Evolutionary conservation across 805 yeast species (phyloP), one percentile per base, ranked within the genome.

Genomic region (Schwanniomyces occidentalis): DNA sequence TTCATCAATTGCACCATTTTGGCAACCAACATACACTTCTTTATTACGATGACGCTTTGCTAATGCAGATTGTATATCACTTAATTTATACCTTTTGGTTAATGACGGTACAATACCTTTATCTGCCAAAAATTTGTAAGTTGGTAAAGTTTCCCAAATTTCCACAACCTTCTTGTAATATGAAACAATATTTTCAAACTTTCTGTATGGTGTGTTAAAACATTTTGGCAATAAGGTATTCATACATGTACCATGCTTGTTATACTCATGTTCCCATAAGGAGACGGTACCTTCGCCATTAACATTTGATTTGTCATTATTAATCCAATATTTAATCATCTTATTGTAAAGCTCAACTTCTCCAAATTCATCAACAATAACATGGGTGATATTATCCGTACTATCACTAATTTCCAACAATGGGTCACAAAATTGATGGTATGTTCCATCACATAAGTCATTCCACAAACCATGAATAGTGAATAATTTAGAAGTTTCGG

Each of bases 161-260:
- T 58, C 56, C 13, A 54, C 54, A 4, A 46, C 46, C 16, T 21
- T 23, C 21, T 31, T 31, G 21, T 15, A 31, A 20, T 16, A 31
- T 83, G 73, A 80, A 18, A 85, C 89, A 32, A 71, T 70, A 37
- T 60, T 64, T 40, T 59, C 47, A 10, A 54, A 35, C 16, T 52
- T 48, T 38, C 54, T 56, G 14, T 43, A 35, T 13, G 28, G 20
- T 14, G 43, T 46, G 5, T 61, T 62, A 58, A 88, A 89, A 58
- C 98, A 90, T 4, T 58, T 47, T 3, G 93, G 85, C 37, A 73
- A 76, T 29, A 90, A 65, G 1, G 96, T 88, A 30, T 81, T 76
- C 73, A 89, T 80, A 62, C 97, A 90, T 7, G 96, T 88, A 16
- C 90, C 97, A 56, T 90, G 98, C 57, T 90, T 90, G 65, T 90